Evolutionary conservation across 768 basidiomycete species (phyloP).

Genomic region (Rhodocollybia butyracea): DNA sequence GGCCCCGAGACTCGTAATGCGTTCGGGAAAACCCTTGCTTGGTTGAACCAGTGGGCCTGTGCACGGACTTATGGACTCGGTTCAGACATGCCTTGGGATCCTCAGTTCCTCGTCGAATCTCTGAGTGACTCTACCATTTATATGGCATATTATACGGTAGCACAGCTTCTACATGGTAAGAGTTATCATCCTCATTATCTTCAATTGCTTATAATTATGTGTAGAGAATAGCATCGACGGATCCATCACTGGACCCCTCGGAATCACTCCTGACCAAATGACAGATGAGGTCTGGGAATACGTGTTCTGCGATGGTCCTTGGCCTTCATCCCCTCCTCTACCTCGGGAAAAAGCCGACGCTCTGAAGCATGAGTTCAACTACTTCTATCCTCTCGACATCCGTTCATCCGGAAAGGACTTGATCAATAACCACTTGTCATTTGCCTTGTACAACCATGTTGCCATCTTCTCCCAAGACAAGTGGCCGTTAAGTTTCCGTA

Average conservation of each 20-base stretch:
- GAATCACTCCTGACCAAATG: conserved; percentile 87
- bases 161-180: conserved; percentile 89
- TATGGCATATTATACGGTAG: conserved; percentile 96
- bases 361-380: conserved; percentile 88
- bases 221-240: conserved; percentile 76
- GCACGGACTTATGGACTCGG: conserved; percentile 97
- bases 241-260: conserved; percentile 72
- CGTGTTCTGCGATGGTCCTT: conserved; percentile 75
- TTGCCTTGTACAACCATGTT: conserved; percentile 92
- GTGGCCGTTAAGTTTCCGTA: conserved; percentile 90
- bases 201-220: conserved; percentile 9
- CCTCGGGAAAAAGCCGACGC: conserved; percentile 75
- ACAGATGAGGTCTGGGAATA: conserved; percentile 99
- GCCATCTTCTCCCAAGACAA: conserved; percentile 89
- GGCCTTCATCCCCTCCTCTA: conserved; percentile 64
- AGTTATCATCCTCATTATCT: neutral
- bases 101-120: conserved; percentile 93
- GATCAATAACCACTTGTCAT: conserved; percentile 92
- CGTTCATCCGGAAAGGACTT: conserved; percentile 98
- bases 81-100: conserved; percentile 95
- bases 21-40: conserved; percentile 88
- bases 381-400: conserved; percentile 98
- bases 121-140: conserved; percentile 97
- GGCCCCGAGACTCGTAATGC: conserved; percentile 86
- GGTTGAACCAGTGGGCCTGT: conserved; percentile 99